These are phyloP conservation scores for Neopestalotiopsis rosae DNA, from an alignment of 2,329 filamentous ascomycete species.

Conservation along the genomic window DNA sequence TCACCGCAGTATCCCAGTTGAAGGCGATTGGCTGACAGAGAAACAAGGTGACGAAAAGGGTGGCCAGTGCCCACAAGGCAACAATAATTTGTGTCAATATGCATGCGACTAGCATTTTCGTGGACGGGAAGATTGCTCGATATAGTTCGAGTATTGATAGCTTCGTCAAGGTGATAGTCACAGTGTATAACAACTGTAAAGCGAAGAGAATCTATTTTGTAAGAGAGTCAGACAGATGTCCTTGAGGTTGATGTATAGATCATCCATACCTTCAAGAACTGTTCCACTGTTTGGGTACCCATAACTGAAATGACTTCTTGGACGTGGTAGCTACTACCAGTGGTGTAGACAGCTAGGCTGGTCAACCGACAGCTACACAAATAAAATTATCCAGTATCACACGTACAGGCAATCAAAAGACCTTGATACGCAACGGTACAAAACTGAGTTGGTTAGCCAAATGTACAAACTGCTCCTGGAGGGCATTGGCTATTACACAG, in stretches of 20 bases:
- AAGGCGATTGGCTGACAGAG: constrained; percentile 16
- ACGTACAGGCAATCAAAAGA: not conserved
- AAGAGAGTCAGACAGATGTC: not conserved
- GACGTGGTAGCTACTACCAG: not conserved
- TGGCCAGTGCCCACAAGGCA: not conserved
- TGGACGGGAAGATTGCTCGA: not conserved
- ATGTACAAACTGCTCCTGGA: not conserved
- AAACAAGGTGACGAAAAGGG: constrained; percentile 7
- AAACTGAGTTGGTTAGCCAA: not conserved
- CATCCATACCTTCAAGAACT: not conserved
- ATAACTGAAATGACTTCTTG: not conserved
- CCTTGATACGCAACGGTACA: not conserved
- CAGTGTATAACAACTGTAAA: constrained; percentile 3
- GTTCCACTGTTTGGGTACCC: not conserved
- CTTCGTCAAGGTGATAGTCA: constrained; percentile 14
- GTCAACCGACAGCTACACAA: not conserved
- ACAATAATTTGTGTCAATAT: not conserved
- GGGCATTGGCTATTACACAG: not conserved
- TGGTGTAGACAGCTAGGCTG: not conserved
- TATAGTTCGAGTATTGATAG: constrained; percentile 16
- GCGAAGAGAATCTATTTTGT: not conserved
- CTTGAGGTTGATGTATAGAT: too few relatives aligned
- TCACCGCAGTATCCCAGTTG: not conserved
- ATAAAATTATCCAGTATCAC: not conserved
- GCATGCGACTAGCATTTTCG: not conserved